Conservation (phyloP, 1,139 yeast genomes). For the Kodamaea arcana region DNA sequence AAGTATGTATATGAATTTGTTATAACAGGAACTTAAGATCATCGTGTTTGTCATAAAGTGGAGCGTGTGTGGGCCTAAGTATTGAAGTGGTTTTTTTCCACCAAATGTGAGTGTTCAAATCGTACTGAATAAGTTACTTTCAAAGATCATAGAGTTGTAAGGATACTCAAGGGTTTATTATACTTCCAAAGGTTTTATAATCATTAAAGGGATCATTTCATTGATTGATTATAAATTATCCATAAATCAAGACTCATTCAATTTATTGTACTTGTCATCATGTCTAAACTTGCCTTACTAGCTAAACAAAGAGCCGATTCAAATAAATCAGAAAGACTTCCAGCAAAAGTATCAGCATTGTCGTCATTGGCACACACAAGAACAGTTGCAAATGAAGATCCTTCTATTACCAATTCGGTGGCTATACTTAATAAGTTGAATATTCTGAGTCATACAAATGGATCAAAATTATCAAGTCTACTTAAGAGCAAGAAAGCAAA, state of each 20-base stretch:
- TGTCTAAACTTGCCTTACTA: slow-evolving; percentile 14
- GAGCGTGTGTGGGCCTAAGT: too few relatives aligned
- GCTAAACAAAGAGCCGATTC: slow-evolving; percentile 12
- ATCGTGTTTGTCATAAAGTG: neutral
- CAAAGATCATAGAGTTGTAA: too few relatives aligned
- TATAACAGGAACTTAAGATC: neutral
- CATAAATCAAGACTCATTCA: neutral
- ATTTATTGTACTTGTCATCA: too few relatives aligned
- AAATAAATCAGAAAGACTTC: neutral
- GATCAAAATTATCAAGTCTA: slow-evolving; percentile 1
- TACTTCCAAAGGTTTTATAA: too few relatives aligned
- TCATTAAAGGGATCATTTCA: too few relatives aligned
- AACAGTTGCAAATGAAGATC: slow-evolving; percentile 13
- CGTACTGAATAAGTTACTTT: too few relatives aligned
- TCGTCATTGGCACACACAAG: slow-evolving; percentile 47
- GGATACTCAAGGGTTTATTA: too few relatives aligned
- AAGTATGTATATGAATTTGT: slow-evolving; percentile 35
- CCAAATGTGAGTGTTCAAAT: too few relatives aligned
- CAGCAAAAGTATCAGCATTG: slow-evolving; percentile 29
- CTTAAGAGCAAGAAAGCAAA: neutral
- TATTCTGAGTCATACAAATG: slow-evolving; percentile 1
- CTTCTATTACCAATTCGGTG: slow-evolving; percentile 6
- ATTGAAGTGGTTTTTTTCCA: too few relatives aligned
- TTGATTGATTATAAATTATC: too few relatives aligned
- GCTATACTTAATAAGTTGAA: slow-evolving; percentile 10